These are phyloP conservation scores for Aspergillus chevalieri DNA, from an alignment of 2,329 filamentous ascomycete genomes.

Conservation along the genomic window DNA sequence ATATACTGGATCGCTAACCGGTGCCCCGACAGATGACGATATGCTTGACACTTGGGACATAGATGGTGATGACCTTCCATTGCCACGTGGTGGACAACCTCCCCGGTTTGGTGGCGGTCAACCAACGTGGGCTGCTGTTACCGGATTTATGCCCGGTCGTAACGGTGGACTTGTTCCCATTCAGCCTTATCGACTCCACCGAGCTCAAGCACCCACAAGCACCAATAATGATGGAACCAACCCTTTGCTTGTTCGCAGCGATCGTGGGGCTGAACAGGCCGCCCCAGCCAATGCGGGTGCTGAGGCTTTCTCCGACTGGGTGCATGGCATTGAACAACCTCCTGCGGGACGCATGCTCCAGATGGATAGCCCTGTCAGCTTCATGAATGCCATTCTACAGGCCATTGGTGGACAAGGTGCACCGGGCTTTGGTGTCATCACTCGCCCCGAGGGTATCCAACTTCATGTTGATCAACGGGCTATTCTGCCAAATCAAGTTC, in stretches of 20 bases:
- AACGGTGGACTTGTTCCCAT: slow-evolving; percentile 31
- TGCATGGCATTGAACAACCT: slow-evolving; percentile 45
- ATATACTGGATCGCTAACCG: slow-evolving; percentile 23
- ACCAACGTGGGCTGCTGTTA: slow-evolving; percentile 60
- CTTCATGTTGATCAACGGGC: slow-evolving; percentile 49
- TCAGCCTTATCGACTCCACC: slow-evolving; percentile 40
- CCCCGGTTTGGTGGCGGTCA: slow-evolving; percentile 54
- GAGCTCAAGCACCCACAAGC: slow-evolving; percentile 44
- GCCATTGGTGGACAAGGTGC: slow-evolving; percentile 44
- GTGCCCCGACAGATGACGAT: slow-evolving; percentile 26
- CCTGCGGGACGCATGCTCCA: slow-evolving; percentile 40
- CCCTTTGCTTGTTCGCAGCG: slow-evolving; percentile 68
- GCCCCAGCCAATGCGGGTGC: slow-evolving; percentile 27
- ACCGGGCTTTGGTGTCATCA: slow-evolving; percentile 38
- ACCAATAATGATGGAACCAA: slow-evolving; percentile 76
- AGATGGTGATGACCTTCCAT: slow-evolving; percentile 48
- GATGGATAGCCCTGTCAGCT: slow-evolving; percentile 48
- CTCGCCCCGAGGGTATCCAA: slow-evolving; percentile 47
- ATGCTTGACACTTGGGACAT: slow-evolving; percentile 44
- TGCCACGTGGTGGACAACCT: slow-evolving; percentile 38
- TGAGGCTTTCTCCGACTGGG: slow-evolving; percentile 48
- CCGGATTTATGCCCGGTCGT: slow-evolving; percentile 52
- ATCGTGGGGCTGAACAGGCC: slow-evolving; percentile 25
- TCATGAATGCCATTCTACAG: slow-evolving; percentile 54
- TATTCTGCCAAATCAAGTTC: slow-evolving; percentile 49